Conservation (phyloP, 2,329 filamentous ascomycete genomes). For the Colletotrichum eleusines region DNA sequence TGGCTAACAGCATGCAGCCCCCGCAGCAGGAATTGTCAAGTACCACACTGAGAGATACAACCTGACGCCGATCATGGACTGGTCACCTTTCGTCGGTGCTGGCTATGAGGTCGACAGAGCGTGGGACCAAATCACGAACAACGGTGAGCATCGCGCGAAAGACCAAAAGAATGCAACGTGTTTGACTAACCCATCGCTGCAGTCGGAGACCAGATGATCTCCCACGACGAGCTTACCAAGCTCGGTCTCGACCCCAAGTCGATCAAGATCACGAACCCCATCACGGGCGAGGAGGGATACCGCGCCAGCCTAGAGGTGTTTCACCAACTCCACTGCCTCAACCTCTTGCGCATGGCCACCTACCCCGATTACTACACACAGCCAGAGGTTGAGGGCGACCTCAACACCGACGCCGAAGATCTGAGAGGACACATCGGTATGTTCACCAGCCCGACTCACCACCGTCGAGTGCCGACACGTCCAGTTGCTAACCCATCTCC, state of each 20-base stretch:
- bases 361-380: conserved; percentile 62
- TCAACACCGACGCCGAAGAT: conserved; percentile 56
- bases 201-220: conserved; percentile 73
- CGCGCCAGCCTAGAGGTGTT: conserved; percentile 71
- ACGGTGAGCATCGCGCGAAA: conserved; percentile 46
- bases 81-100: conserved; percentile 65
- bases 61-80: conserved; percentile 57
- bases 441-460: conserved; percentile 43
- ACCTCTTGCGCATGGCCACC: conserved; percentile 60
- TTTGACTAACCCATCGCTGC: conserved; percentile 16
- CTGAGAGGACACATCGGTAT: conserved; percentile 58
- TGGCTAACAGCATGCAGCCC: conserved; percentile 52
- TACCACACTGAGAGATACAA: conserved; percentile 65
- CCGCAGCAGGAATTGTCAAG: conserved; percentile 59
- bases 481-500: conserved; percentile 10
- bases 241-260: conserved; percentile 65
- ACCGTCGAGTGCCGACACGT: not conserved
- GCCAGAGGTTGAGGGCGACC: conserved; percentile 59
- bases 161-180: not conserved
- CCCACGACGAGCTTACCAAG: conserved; percentile 63
- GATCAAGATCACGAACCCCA: conserved; percentile 67
- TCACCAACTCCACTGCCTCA: conserved; percentile 66
- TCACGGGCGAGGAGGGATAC: conserved; percentile 68
- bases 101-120: conserved; percentile 68
- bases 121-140: conserved; percentile 67